These are phyloP conservation scores for Astragalus glycyphyllos DNA, from an alignment of 306 rosid species.

Conservation along the genomic window DNA sequence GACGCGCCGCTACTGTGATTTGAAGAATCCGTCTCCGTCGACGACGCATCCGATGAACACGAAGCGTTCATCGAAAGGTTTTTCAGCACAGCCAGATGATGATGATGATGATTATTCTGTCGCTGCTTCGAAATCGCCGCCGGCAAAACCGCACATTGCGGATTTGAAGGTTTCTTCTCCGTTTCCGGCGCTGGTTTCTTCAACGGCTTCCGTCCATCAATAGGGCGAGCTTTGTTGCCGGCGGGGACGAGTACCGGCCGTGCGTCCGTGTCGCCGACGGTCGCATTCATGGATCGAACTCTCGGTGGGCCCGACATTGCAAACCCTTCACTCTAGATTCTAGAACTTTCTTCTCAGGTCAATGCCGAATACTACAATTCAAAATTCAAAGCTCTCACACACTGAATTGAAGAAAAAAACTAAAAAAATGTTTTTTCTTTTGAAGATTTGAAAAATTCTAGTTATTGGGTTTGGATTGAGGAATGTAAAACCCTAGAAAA, in stretches of 20 bases:
- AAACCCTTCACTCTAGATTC: constrained; percentile 40
- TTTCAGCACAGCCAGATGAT: constrained; percentile 49
- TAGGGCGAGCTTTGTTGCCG: constrained; percentile 60
- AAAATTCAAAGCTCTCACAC: constrained; percentile 34
- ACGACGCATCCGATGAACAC: constrained; percentile 81
- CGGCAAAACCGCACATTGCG: constrained; percentile 46
- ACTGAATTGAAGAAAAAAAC: background rate
- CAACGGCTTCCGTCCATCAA: constrained; percentile 50
- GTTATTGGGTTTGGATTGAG: background rate
- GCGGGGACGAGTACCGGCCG: constrained; percentile 74
- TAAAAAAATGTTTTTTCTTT: background rate
- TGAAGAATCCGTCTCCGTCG: constrained; percentile 80
- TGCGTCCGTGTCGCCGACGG: constrained; percentile 55
- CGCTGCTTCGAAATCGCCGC: constrained; percentile 49
- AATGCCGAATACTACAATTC: constrained; percentile 42
- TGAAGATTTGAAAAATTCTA: background rate
- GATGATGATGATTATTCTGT: constrained; percentile 49
- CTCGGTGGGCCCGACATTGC: constrained; percentile 88
- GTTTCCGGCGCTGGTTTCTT: constrained; percentile 59
- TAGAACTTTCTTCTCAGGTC: constrained; percentile 37
- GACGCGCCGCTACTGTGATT: constrained; percentile 66
- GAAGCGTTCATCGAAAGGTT: constrained; percentile 69
- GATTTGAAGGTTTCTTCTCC: constrained; percentile 52
- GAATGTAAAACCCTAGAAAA: constrained; percentile 52
- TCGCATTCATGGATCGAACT: constrained; percentile 71